Conservation (phyloP, 2,329 filamentous ascomycete genomes). For the Mycosphaerella sp. region DNA sequence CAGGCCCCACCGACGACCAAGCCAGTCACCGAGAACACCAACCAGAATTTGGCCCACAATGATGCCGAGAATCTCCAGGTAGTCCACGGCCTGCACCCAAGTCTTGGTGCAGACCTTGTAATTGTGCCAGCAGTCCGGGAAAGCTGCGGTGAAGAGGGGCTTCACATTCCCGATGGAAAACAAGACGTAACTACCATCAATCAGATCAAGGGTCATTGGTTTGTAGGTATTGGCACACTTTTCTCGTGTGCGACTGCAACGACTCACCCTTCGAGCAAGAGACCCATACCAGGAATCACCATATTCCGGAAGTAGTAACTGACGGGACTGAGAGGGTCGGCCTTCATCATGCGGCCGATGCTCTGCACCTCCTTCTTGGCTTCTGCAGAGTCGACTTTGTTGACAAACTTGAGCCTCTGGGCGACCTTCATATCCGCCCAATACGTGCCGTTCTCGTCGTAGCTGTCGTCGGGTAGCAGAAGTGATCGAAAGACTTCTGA, state of each 20-base stretch:
- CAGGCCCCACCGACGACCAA: constrained; percentile 88
- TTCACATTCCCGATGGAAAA: constrained; percentile 95
- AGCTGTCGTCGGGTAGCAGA: constrained; percentile 82
- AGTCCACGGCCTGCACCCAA: constrained; percentile 79
- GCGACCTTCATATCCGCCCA: constrained; percentile 78
- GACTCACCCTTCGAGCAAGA: constrained; percentile 72
- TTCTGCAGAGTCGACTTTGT: constrained; percentile 64
- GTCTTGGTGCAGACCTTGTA: constrained; percentile 61
- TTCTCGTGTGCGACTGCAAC: not conserved
- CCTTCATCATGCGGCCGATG: constrained; percentile 75
- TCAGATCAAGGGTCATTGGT: not conserved
- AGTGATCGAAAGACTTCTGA: constrained; percentile 66
- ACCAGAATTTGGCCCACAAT: constrained; percentile 89
- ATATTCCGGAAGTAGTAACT: constrained; percentile 84
- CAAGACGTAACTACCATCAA: constrained; percentile 64
- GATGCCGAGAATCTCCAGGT: constrained; percentile 90
- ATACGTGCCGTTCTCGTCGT: constrained; percentile 74
- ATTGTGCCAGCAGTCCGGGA: constrained; percentile 66
- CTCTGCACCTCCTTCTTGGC: constrained; percentile 57
- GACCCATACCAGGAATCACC: constrained; percentile 83
- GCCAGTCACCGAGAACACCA: constrained; percentile 70
- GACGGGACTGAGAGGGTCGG: constrained; percentile 77
- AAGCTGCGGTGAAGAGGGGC: constrained; percentile 70
- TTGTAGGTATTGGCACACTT: not conserved
- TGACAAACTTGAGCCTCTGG: constrained; percentile 69